Percentiles rank a stretch among this genome's conserved stretches.
phyloP scores from a whole-genome alignment of 495 filamentous ascomycete species.

The Evansstolkia leycettana region DNA sequence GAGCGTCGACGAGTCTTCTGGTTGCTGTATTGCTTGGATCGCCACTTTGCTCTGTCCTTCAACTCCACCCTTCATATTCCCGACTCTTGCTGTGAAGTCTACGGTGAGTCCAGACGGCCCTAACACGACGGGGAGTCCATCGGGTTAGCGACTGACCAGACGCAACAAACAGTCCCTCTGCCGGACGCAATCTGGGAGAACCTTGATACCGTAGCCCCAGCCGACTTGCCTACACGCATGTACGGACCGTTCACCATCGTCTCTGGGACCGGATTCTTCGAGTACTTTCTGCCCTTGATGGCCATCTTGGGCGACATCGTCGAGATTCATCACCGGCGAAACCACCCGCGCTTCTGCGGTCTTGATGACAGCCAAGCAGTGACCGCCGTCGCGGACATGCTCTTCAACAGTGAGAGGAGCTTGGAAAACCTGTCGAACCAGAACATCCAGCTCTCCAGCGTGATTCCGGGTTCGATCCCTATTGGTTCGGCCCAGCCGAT shows the following conservation, averaged over 20 bases:
- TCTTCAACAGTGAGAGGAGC: conserved; percentile 10
- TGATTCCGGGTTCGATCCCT: conserved; percentile 1
- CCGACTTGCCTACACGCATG: conserved; percentile 11
- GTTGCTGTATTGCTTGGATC: conserved; percentile 37
- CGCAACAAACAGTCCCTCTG: conserved; percentile 15
- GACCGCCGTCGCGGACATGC: conserved; percentile 8
- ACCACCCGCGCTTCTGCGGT: conserved; percentile 58
- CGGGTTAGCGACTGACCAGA: no score
- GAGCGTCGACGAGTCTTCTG: conserved; percentile 39
- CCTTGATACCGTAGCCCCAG: conserved; percentile 13
- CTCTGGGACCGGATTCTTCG: conserved; percentile 41
- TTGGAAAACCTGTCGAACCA: conserved; percentile 2
- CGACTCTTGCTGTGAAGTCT: conserved; percentile 32
- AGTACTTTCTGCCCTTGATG: conserved; percentile 75
- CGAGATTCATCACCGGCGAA: conserved; percentile 63
- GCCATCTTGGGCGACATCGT: conserved; percentile 74
- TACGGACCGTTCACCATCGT: conserved; percentile 16
- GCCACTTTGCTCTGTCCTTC: conserved; percentile 39
- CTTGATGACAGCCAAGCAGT: conserved; percentile 9
- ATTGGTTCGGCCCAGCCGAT: not conserved
- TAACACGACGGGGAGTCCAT: no score
- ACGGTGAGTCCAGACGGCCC: no score
- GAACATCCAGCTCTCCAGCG: not conserved
- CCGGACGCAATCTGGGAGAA: conserved; percentile 21
- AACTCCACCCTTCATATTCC: conserved; percentile 32